Conservation (phyloP, 2,329 filamentous ascomycete species). For the Plenodomus lindquistii region DNA sequence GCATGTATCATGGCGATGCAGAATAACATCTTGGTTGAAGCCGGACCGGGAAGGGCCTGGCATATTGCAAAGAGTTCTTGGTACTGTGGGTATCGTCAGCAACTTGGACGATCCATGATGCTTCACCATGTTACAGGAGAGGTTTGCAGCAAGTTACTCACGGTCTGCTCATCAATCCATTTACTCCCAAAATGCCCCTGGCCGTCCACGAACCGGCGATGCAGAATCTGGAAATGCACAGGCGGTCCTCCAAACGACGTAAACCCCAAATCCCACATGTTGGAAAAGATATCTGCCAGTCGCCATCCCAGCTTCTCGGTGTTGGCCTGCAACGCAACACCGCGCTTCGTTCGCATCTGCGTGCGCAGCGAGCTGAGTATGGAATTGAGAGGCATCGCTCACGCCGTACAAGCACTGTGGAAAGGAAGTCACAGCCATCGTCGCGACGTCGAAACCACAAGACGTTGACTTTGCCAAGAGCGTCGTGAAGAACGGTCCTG, state of each 20-base stretch:
- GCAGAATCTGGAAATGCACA: conserved; percentile 71
- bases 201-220: conserved; percentile 63
- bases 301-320: conserved; percentile 25
- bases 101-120: not conserved
- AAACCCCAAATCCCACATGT: conserved; percentile 64
- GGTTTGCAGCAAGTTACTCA: conserved; percentile 41
- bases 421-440: not conserved
- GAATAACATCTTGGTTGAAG: conserved; percentile 72
- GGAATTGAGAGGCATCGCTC: conserved; percentile 20
- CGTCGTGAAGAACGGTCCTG: not conserved
- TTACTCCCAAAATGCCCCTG: conserved; percentile 54
- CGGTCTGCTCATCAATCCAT: conserved; percentile 73
- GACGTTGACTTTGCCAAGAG: not conserved
- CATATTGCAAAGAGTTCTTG: conserved; percentile 73
- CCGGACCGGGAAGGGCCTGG: conserved; percentile 70
- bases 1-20: conserved; percentile 68
- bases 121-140: not conserved
- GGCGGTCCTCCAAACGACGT: conserved; percentile 70
- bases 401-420: not conserved
- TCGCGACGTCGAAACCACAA: not conserved
- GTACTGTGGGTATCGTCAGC: conserved; percentile 53
- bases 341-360: conserved; percentile 18
- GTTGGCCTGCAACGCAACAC: conserved; percentile 21
- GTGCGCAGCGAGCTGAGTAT: conserved; percentile 26
- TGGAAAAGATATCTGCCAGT: conserved; percentile 29